These are phyloP conservation scores for Kuraishia piskuri DNA, from an alignment of 805 yeast species.

Conservation along the genomic window DNA sequence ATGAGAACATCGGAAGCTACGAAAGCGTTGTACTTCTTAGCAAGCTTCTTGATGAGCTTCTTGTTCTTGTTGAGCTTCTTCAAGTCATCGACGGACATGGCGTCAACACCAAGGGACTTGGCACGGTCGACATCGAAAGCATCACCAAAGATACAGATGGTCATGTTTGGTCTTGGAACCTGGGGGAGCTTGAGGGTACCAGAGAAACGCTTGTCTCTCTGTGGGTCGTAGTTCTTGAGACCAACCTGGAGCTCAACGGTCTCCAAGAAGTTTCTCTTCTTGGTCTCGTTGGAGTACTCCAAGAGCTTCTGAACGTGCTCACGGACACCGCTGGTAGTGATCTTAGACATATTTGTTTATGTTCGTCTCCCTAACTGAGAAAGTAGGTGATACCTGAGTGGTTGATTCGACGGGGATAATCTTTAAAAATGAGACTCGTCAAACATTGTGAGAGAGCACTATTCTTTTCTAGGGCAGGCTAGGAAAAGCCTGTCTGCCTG, in stretches of 20 bases:
- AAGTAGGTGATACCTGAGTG: constrained; percentile 29
- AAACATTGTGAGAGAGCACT: background rate
- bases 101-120: constrained; percentile 97
- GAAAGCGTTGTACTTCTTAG: constrained; percentile 99
- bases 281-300: constrained; percentile 85
- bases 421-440: background rate
- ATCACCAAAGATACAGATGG: constrained; percentile 99
- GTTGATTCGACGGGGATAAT: constrained; percentile 42
- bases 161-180: constrained; percentile 99
- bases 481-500: background rate
- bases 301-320: constrained; percentile 90
- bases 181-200: constrained; percentile 97
- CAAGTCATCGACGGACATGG: constrained; percentile 99
- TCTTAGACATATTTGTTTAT: constrained; percentile 63
- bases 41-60: constrained; percentile 97
- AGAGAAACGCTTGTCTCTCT: constrained; percentile 99
- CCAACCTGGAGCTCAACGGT: constrained; percentile 99
- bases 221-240: constrained; percentile 99
- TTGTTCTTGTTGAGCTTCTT: constrained; percentile 99
- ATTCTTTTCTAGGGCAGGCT: background rate
- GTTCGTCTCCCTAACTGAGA: constrained; percentile 71
- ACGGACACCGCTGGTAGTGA: constrained; percentile 90
- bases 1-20: constrained; percentile 98
- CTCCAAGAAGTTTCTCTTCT: constrained; percentile 99
- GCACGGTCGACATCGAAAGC: constrained; percentile 99